Evolutionary conservation across 805 yeast species (phyloP).

Genomic region (Candida taoyuanica): DNA sequence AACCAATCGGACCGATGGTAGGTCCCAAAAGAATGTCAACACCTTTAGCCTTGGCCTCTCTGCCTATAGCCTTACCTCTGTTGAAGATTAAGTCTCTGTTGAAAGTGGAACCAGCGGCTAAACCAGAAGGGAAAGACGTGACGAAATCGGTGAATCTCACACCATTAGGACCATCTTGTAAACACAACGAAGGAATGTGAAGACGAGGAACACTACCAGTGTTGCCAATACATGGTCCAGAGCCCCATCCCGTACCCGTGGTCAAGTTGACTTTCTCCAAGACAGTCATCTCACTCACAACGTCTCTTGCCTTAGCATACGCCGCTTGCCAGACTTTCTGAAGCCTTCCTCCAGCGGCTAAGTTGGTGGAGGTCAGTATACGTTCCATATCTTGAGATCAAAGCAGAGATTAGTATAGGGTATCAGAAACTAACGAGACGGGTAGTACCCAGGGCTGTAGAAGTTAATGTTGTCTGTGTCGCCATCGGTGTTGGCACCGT

Average conservation of each 20-base stretch:
- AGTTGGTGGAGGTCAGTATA: constrained; percentile 5
- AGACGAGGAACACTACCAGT: constrained; percentile 54
- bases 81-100: constrained; percentile 46
- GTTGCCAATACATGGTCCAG: constrained; percentile 59
- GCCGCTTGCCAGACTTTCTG: constrained; percentile 54
- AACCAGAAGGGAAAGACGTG: constrained; percentile 54
- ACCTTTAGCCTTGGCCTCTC: constrained; percentile 50
- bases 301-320: constrained; percentile 47
- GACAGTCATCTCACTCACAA: constrained; percentile 53
- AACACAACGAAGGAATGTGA: constrained; percentile 49
- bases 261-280: constrained; percentile 59
- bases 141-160: constrained; percentile 52
- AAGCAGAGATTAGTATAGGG: constrained; percentile 4
- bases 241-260: constrained; percentile 60
- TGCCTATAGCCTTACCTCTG: constrained; percentile 54
- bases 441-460: constrained; percentile 20
- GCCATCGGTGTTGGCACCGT: constrained; percentile 9
- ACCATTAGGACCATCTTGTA: constrained; percentile 63
- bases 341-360: constrained; percentile 42
- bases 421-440: constrained; percentile 21
- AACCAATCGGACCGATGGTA: constrained; percentile 55
- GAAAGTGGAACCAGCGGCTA: constrained; percentile 56
- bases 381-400: not conserved
- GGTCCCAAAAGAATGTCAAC: constrained; percentile 56
- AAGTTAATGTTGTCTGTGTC: constrained; percentile 20